A percentile compares a stretch with the other conserved stretches of the same genome.
phyloP scores from a whole-genome alignment of 495 filamentous ascomycete genomes.

The Penicillium bovifimosum region DNA sequence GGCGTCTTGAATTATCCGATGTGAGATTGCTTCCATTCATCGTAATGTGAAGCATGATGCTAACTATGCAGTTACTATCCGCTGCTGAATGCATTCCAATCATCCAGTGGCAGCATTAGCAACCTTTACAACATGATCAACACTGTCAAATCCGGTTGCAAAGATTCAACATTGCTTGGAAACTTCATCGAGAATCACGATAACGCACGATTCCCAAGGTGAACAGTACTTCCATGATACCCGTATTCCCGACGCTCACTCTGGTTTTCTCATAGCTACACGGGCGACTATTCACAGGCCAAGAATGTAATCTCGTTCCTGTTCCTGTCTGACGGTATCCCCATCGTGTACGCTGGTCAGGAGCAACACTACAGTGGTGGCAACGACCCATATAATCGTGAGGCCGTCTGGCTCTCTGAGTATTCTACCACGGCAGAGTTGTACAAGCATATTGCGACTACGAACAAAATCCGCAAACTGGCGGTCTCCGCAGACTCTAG shows the following conservation, averaged over 20 bases:
- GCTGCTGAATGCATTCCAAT: slow-evolving; percentile 57
- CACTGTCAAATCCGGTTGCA: slow-evolving; percentile 48
- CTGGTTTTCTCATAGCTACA: slow-evolving; percentile 34
- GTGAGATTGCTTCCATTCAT: slow-evolving; percentile 8
- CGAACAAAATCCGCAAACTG: slow-evolving; percentile 56
- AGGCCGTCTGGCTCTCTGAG: slow-evolving; percentile 66
- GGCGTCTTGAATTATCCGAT: slow-evolving; percentile 64
- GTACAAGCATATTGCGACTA: slow-evolving; percentile 52
- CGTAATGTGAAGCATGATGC: not conserved
- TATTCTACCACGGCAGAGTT: slow-evolving; percentile 56
- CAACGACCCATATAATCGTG: slow-evolving; percentile 62
- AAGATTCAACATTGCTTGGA: slow-evolving; percentile 60
- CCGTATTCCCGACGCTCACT: not conserved
- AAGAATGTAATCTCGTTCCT: slow-evolving; percentile 68
- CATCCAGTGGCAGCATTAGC: slow-evolving; percentile 52
- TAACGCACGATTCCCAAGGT: slow-evolving; percentile 58
- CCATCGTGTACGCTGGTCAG: slow-evolving; percentile 64
- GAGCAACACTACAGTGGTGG: slow-evolving; percentile 68
- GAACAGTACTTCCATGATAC: not conserved
- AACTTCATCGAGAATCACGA: slow-evolving; percentile 83
- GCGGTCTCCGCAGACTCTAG: slow-evolving; percentile 43
- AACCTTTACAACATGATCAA: slow-evolving; percentile 55
- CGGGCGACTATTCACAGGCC: slow-evolving; percentile 44
- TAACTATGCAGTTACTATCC: slow-evolving; percentile 42
- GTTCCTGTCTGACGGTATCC: slow-evolving; percentile 63